Base-by-base conservation (phyloP, 495 filamentous ascomycete genomes). In the Patellaria atrata region DNA sequence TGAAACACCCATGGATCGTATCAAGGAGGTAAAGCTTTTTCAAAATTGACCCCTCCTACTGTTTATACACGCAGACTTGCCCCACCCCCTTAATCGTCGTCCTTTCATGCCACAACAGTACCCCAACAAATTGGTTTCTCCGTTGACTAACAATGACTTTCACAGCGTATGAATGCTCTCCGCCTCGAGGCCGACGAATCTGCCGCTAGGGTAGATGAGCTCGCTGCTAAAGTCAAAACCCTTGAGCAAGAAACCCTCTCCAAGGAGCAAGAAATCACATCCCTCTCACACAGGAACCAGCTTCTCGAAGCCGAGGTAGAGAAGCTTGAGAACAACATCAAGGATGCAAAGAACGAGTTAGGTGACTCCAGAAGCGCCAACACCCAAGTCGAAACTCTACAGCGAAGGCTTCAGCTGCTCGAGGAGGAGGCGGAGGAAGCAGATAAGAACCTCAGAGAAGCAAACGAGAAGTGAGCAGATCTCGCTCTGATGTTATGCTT, bases 181-280 rank as follows among this genome's bases (percentile, higher is more conserved):
- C 89, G 89, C 56, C 53, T 82, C 52, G 84, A 94, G 73, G 80
- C 82, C 46, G 89, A 97, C 51, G 76, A 83, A 48, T 70, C 79
- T 33, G 52, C 74, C 38, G 55, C 63, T 51, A 76, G 84, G 64
- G 76, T 73, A 48, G 87, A 94, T 50, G 87, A 94, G 58, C 73
- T 92, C 47, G 70, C 84, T 64, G 46, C 59, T 55, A 81, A 79
- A 60, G 73, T 94, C 60, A 94, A 94, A 66, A 61, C 59, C 14
- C 70, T 97, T 40, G 84, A 97, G 63, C 81, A 94, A 57, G 87
- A 94, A 65, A 96, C 85, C 56, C 71, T 91, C 26, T 59, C 76
- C 38, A 96, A 97, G 68, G 89, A 96, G 62, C 87, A 97, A 59
- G 87, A 96, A 59, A 92, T 97, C 54, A 82, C 76, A 37, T 97